Conservation (phyloP, 2,329 filamentous ascomycete species). For the Xylariales sp. region DNA sequence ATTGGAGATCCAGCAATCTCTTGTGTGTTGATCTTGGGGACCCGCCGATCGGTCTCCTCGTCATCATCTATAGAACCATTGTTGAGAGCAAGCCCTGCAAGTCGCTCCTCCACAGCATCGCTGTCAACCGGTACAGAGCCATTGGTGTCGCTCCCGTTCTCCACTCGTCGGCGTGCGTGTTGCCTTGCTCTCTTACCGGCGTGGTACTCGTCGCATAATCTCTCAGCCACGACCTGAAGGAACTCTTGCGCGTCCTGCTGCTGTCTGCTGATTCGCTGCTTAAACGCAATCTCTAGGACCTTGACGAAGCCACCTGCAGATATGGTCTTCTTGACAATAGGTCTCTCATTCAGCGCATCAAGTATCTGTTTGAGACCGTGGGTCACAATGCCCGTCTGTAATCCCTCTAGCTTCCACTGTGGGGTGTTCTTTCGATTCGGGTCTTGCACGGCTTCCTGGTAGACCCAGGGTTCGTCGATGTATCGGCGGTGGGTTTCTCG, state of each 20-base stretch:
- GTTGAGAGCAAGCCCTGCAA: constrained; percentile 21
- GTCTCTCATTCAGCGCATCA: constrained; percentile 87
- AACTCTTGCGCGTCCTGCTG: constrained; percentile 99
- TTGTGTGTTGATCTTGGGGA: constrained; percentile 11
- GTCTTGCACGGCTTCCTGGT: constrained; percentile 56
- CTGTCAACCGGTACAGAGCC: constrained; percentile 17
- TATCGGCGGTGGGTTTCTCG: constrained; percentile 81
- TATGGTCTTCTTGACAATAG: constrained; percentile 90
- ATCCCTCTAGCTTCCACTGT: constrained; percentile 58
- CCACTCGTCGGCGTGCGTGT: constrained; percentile 40
- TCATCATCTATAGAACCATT: constrained; percentile 11
- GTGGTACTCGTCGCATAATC: constrained; percentile 90
- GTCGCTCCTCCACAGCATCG: constrained; percentile 22
- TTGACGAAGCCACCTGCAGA: constrained; percentile 80
- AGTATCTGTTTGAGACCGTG: constrained; percentile 87
- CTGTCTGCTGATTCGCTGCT: constrained; percentile 84
- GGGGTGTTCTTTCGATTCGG: constrained; percentile 29
- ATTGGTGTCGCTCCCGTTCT: constrained; percentile 6
- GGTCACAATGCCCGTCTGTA: constrained; percentile 82
- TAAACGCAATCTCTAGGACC: constrained; percentile 80
- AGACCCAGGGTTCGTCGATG: constrained; percentile 74
- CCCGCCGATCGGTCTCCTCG: constrained; percentile 7
- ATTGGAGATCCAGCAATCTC: constrained; percentile 30
- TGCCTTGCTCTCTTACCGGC: constrained; percentile 71
- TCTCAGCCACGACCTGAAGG: constrained; percentile 86